phyloP scores from a whole-genome alignment of 2,329 filamentous ascomycete species.

The Tolypocladium endophyticum region DNA sequence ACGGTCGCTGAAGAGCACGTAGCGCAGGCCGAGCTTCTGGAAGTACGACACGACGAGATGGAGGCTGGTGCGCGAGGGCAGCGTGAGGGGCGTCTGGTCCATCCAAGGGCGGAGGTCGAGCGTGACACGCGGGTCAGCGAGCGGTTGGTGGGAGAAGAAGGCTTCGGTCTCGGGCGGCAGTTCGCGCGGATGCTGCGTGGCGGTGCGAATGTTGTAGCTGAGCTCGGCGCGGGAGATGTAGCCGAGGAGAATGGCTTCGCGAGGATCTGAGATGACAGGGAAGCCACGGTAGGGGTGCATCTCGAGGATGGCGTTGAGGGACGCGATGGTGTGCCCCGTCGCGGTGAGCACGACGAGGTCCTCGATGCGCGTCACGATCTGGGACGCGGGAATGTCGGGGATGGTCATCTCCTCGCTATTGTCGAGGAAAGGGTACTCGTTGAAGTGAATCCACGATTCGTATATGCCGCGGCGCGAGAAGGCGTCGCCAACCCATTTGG shows the following conservation, averaged over 20 bases:
- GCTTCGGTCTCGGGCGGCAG: constrained; percentile 64
- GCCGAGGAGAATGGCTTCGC: constrained; percentile 70
- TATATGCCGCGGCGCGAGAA: constrained; percentile 92
- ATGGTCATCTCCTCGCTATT: constrained; percentile 73
- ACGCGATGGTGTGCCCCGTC: constrained; percentile 76
- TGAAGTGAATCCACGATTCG: constrained; percentile 94
- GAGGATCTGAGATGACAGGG: constrained; percentile 72
- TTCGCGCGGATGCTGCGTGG: constrained; percentile 42
- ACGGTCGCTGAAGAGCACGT: constrained; percentile 77
- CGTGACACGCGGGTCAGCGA: constrained; percentile 65
- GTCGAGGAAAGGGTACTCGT: constrained; percentile 91
- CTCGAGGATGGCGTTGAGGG: constrained; percentile 59
- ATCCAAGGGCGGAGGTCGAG: constrained; percentile 95
- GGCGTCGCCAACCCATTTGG: constrained; percentile 96
- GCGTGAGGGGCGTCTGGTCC: constrained; percentile 93
- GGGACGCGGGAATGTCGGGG: constrained; percentile 74
- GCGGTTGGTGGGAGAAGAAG: constrained; percentile 75
- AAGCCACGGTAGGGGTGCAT: constrained; percentile 80
- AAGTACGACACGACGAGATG: constrained; percentile 89
- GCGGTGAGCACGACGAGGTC: constrained; percentile 83
- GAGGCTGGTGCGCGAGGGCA: constrained; percentile 65
- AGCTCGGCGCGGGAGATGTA: constrained; percentile 93
- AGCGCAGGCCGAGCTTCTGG: constrained; percentile 83
- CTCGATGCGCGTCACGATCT: constrained; percentile 87
- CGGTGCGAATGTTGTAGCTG: constrained; percentile 58